Base-by-base conservation (phyloP, 257 asterid genomes). In the Petunia axillaris region DNA sequence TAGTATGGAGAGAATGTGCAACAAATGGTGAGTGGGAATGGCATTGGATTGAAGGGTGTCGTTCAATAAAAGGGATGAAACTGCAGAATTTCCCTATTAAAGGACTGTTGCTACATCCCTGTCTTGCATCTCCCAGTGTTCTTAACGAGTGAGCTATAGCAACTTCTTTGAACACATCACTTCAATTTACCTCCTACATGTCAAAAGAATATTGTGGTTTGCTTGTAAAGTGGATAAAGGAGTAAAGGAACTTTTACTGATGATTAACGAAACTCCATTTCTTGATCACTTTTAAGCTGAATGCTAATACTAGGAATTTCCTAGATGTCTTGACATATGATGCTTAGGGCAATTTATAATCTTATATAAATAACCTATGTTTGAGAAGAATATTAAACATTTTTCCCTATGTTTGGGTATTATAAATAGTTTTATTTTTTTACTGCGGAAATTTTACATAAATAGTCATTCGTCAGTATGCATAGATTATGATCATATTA, bases 31-130 rank as follows among this genome's bases (percentile, higher is more conserved):
- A 62, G 46, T 86, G 95, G 90, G 88, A 84, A 65, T 94, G 97
- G 98, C 79, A 1, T 68, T 91, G 96, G 97, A 81, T 89, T 64
- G 89, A 90, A 78, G 98, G 96, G 13, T 88, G 91, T 63, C 48
- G 79, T 80, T 81, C 86, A 0, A 53, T 85, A 8, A 78, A 77
- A 63, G 89, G 85, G n/a, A 82, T 55, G 60, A 13, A 79, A 8
- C n/a, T 87, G 77, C 82, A 65, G 40, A 90, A 80, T 79, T 84
- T 84, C 25, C 89, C 88, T 10, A 78, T 89, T n/a, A 94, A 86
- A 77, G 98, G 96, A 3, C n/a, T 91, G 38, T 40, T 93, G 67
- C 4, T 93, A n/a, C 86, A 86, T 65, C 98, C 98, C 1, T 82
- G 87, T 84, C 93, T 91, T 78, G 81, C 76, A n/a, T 68, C 62